Conservation (phyloP, 805 yeast species). For the Starmerella potacharoeniae region DNA sequence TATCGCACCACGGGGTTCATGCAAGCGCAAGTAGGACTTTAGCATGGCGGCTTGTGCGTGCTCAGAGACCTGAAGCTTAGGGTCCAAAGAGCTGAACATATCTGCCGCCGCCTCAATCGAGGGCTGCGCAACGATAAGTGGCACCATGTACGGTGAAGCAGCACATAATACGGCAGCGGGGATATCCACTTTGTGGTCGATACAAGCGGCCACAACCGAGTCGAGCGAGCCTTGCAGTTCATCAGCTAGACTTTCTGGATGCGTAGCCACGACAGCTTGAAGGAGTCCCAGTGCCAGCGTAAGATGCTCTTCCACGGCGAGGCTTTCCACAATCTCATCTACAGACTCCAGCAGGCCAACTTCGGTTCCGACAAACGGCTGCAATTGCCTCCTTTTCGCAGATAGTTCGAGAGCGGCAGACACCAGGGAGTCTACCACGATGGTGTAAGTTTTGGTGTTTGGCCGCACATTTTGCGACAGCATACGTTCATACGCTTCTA, state of each 20-base stretch:
- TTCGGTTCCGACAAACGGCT: conserved; percentile 15
- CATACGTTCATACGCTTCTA: conserved; percentile 26
- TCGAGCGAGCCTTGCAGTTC: conserved; percentile 10
- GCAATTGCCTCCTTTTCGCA: conserved; percentile 3
- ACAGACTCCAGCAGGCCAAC: conserved; percentile 20
- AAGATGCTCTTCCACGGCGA: conserved; percentile 21
- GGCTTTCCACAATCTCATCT: conserved; percentile 22
- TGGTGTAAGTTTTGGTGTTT: conserved; percentile 23
- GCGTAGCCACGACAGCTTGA: conserved; percentile 13
- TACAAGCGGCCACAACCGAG: conserved; percentile 12
- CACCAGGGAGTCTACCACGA: conserved; percentile 23
- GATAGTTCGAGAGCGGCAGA: conserved; percentile 17
- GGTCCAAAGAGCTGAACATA: conserved; percentile 4
- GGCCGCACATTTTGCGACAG: conserved; percentile 23
- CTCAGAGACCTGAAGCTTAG: conserved; percentile 6
- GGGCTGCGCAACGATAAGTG: conserved; percentile 2
- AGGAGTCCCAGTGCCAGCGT: conserved; percentile 15
- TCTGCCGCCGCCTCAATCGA: conserved; percentile 9
- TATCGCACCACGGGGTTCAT: conserved; percentile 13
- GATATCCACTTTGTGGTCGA: conserved; percentile 3
- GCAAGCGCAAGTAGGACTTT: conserved; percentile 4
- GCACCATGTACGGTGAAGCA: not conserved
- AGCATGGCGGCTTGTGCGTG: conserved; percentile 12
- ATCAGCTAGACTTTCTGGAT: not conserved
- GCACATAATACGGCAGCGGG: conserved; percentile 1